A percentile compares a stretch with the other conserved stretches of the same genome.
Conservation (phyloP, 176 grass and related monocot species). For the Alopecurus myosuroides region DNA sequence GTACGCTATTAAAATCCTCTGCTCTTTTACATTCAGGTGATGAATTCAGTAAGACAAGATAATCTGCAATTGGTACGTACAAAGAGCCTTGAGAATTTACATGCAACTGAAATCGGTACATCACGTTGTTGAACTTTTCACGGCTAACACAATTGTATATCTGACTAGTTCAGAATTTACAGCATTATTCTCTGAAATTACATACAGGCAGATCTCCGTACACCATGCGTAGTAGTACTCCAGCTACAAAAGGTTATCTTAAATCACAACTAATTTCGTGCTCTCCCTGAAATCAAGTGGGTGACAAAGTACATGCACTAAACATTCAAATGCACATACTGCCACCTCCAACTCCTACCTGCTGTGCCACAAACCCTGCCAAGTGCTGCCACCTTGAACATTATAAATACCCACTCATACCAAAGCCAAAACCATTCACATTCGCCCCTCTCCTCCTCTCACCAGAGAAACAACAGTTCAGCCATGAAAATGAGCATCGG, state of each 20-base stretch:
- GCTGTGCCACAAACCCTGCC: slow-evolving; percentile 17
- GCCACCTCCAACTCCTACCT: slow-evolving; percentile 2
- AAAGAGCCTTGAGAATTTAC: neutral
- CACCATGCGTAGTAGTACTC: neutral
- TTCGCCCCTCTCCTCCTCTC: slow-evolving; percentile 1
- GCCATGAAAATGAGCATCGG: slow-evolving; percentile 5
- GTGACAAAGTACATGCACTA: neutral
- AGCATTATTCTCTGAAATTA: neutral
- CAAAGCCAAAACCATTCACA: slow-evolving; percentile 35
- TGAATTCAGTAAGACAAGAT: neutral
- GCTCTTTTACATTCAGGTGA: neutral
- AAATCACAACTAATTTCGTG: neutral
- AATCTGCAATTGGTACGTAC: neutral
- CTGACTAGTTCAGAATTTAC: neutral
- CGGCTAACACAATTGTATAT: neutral
- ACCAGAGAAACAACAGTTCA: neutral
- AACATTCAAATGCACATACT: neutral
- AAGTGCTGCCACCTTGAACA: slow-evolving; percentile 17
- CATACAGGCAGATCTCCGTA: neutral
- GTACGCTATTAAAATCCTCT: neutral
- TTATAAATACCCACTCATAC: slow-evolving; percentile 34
- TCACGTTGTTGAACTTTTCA: neutral
- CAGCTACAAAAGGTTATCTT: neutral
- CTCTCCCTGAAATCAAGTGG: neutral
- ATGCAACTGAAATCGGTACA: neutral